These are phyloP conservation scores for Penicillium cataractarum DNA, from an alignment of 495 filamentous ascomycete species.

Conservation along the genomic window DNA sequence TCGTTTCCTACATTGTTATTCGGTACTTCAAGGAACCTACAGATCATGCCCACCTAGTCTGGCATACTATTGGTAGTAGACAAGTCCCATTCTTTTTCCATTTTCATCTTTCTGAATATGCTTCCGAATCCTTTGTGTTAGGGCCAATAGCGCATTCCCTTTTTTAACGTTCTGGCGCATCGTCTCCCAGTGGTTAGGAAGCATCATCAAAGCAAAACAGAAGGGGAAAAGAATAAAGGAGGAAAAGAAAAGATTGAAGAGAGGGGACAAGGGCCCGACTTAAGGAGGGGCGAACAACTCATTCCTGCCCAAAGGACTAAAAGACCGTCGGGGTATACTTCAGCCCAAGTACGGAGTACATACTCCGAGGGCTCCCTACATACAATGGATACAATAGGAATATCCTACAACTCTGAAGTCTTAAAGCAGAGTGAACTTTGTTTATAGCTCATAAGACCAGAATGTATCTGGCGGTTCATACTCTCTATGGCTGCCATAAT, in stretches of 20 bases:
- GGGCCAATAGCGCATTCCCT: neutral
- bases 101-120: neutral
- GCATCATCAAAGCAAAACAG: neutral
- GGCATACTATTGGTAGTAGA: neutral
- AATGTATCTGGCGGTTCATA: neutral
- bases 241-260: neutral
- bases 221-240: neutral
- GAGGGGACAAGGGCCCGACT: neutral
- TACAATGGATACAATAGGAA: neutral
- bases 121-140: neutral
- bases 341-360: constrained; percentile 3
- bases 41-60: neutral
- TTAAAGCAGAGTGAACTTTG: neutral
- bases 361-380: too few relatives aligned
- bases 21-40: neutral
- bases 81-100: neutral
- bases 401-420: too few relatives aligned
- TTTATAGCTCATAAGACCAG: neutral
- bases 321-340: neutral
- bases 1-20: neutral
- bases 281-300: neutral
- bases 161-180: neutral
- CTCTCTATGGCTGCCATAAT: neutral
- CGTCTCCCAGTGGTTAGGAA: neutral
- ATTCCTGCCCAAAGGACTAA: constrained; percentile 6